Conservation (phyloP, 176 grass and related monocot species). For the Cocos nucifera region DNA sequence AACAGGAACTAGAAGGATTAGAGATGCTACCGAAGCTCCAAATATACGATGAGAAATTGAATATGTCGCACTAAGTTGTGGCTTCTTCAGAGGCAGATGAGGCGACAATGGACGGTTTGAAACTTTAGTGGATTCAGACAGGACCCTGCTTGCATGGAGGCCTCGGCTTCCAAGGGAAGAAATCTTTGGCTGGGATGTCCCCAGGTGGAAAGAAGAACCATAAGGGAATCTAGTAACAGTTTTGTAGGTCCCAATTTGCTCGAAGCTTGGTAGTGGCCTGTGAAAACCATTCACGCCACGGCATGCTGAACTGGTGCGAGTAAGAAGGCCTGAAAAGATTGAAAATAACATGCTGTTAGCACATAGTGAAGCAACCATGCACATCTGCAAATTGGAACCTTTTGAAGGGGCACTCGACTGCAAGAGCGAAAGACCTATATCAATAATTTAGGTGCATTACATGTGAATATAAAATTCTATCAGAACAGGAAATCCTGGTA, state of each 20-base stretch:
- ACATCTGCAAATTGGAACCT: too few species aligned
- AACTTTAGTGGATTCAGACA: conserved; percentile 3
- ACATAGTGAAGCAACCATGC: neutral
- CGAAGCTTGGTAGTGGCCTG: neutral
- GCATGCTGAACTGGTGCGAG: conserved; percentile 3
- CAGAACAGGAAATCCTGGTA: too few species aligned
- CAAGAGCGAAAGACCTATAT: too few species aligned
- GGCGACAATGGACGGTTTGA: conserved; percentile 20
- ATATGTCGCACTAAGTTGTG: conserved; percentile 11
- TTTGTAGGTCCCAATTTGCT: neutral
- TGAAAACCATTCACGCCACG: neutral
- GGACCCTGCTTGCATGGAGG: conserved; percentile 6
- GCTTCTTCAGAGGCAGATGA: conserved; percentile 23
- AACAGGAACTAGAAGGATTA: conserved; percentile 18
- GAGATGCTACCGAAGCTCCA: conserved; percentile 6
- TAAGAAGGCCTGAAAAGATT: neutral
- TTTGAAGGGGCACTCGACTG: neutral
- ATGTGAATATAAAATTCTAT: too few species aligned
- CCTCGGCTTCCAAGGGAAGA: conserved; percentile 1
- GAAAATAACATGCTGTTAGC: neutral
- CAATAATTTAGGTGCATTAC: too few species aligned
- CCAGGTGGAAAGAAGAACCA: neutral
- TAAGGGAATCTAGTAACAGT: neutral
- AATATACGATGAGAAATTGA: conserved; percentile 26
- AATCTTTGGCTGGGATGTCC: neutral